Evolutionary conservation across 805 yeast genomes (phyloP).

Genomic region (Kodamaea restingae): DNA sequence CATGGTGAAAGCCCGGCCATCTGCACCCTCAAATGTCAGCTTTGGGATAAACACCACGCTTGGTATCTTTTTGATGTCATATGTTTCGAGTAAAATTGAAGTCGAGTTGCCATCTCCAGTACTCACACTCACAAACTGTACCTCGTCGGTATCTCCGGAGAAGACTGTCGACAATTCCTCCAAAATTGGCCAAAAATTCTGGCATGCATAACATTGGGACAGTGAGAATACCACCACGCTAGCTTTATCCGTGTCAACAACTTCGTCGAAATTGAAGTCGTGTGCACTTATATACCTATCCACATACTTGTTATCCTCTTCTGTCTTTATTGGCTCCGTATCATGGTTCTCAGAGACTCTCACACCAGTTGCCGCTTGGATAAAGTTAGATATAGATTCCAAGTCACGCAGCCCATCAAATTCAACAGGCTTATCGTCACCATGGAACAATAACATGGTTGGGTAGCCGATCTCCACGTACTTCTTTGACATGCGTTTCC

Average conservation of each 20-base stretch:
- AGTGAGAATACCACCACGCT: conserved; percentile 55
- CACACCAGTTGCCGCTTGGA: conserved; percentile 36
- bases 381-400: conserved; percentile 49
- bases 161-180: conserved; percentile 47
- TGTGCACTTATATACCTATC: conserved; percentile 9
- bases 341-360: conserved; percentile 15
- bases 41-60: conserved; percentile 6
- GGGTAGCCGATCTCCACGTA: conserved; percentile 65
- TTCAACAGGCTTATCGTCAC: conserved; percentile 47
- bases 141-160: conserved; percentile 31
- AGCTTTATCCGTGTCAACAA: conserved; percentile 30
- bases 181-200: conserved; percentile 48
- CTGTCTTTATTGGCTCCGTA: conserved; percentile 1
- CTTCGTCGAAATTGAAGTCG: conserved; percentile 42
- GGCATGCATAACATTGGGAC: conserved; percentile 59
- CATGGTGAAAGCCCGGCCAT: conserved; percentile 1
- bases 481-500: conserved; percentile 46
- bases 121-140: conserved; percentile 29
- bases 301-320: conserved; percentile 2
- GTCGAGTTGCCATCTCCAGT: conserved; percentile 33
- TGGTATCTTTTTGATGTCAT: conserved; percentile 3
- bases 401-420: conserved; percentile 53
- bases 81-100: conserved; percentile 3
- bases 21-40: conserved; percentile 8
- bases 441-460: conserved; percentile 55